Conservation (phyloP, 2,329 filamentous ascomycete species). For the Xylaria polymorpha region DNA sequence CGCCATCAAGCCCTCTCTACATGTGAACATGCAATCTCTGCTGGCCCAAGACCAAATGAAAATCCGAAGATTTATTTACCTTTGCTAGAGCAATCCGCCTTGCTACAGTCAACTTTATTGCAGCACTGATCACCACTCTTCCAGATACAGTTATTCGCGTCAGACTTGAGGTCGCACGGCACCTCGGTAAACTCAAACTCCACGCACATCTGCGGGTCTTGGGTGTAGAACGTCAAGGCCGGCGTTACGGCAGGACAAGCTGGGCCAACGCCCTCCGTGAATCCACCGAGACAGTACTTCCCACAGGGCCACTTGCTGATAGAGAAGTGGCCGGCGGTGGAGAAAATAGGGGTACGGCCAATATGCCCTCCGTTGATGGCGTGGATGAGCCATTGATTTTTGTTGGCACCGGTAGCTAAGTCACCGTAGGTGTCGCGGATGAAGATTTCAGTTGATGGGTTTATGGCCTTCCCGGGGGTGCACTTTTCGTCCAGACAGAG, state of each 20-base stretch:
- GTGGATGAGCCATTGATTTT: constrained; percentile 32
- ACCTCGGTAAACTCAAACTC: constrained; percentile 34
- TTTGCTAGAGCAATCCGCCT: constrained; percentile 16
- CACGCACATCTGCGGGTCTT: constrained; percentile 34
- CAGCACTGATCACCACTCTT: constrained; percentile 31
- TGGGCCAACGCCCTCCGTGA: constrained; percentile 28
- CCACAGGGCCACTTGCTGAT: constrained; percentile 36
- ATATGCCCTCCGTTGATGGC: constrained; percentile 28
- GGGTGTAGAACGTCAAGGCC: constrained; percentile 30
- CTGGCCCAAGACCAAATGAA: background rate
- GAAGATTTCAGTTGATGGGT: constrained; percentile 27
- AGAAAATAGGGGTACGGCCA: constrained; percentile 24
- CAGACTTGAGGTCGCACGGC: constrained; percentile 29
- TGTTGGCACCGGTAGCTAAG: constrained; percentile 30
- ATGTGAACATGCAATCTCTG: background rate
- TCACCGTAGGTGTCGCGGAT: constrained; percentile 35
- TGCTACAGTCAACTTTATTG: constrained; percentile 27
- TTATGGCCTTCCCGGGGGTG: constrained; percentile 6
- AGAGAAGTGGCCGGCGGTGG: constrained; percentile 31
- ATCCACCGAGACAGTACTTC: constrained; percentile 35
- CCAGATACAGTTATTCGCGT: constrained; percentile 35
- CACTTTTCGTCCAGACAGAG: constrained; percentile 33
- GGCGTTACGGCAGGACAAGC: constrained; percentile 29
- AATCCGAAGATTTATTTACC: constrained; percentile 31
- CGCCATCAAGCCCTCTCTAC: background rate